phyloP scores from a whole-genome alignment of 108 stramenopile species.

The Cyclotella atomus region DNA sequence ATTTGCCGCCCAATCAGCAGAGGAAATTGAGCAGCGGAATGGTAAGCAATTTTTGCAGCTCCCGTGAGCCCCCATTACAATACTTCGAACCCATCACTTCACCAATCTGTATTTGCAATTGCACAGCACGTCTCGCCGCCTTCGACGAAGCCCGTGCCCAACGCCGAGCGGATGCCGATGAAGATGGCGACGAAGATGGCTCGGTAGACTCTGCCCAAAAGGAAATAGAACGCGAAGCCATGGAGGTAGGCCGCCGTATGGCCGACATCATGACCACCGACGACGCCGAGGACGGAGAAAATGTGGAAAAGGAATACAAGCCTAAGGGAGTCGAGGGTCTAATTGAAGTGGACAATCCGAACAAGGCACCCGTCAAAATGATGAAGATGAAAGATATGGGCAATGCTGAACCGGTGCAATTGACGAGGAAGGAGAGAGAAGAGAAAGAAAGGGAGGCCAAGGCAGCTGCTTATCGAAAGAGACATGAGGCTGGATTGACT shows the following conservation, averaged over 20 bases:
- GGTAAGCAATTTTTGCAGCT: too few relatives aligned
- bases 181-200: conserved; percentile 53
- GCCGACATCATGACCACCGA: conserved; percentile 50
- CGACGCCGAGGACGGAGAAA: conserved; percentile 49
- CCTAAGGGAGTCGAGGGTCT: conserved; percentile 52
- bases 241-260: conserved; percentile 53
- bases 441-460: conserved; percentile 58
- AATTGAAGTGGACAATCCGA: conserved; percentile 55
- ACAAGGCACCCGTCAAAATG: conserved; percentile 39
- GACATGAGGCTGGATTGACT: conserved; percentile 69
- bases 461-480: conserved; percentile 60
- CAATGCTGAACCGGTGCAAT: conserved; percentile 12
- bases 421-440: conserved; percentile 62
- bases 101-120: too few relatives aligned
- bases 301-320: conserved; percentile 50
- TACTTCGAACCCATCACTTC: too few relatives aligned
- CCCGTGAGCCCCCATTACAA: too few relatives aligned
- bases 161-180: conserved; percentile 79
- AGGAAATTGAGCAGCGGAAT: conserved; percentile 89
- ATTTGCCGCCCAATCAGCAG: conserved; percentile 78
- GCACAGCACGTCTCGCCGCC: conserved; percentile 74
- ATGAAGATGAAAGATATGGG: conserved; percentile 54
- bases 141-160: conserved; percentile 76
- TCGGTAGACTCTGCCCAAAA: conserved; percentile 47
- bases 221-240: conserved; percentile 49